Evolutionary conservation across 192 early-diverging fungal genomes (phyloP), one percentile per base, ranked within the genome.

Genomic region (Borealophlyctis nickersoniae): DNA sequence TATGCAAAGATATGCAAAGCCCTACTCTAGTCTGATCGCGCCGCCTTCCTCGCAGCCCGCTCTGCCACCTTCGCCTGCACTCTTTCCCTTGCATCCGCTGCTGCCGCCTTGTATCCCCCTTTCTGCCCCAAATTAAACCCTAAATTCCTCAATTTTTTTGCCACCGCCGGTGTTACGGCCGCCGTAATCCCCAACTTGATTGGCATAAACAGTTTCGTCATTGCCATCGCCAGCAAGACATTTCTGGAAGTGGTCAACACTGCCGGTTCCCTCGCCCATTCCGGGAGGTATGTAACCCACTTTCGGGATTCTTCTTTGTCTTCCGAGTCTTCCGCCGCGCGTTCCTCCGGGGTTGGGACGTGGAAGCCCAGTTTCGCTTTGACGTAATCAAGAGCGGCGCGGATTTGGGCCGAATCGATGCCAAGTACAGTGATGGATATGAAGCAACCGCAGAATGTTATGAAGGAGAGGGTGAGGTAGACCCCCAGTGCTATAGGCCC

Each of bases 161-260:
- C 76, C 22, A 81, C 72, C 4, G 54, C 29, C 24, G 80, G 80
- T 3, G 70, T 70, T 2, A 81, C 48, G 2, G 60, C 62, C 4
- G 70, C 74, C 3, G 75, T 73, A 7, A 82, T 61, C 11, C 52
- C 72, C 23, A 82, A 23, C 55, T 82, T 82, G 55, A 82, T 54
- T 2, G 80, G 80, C 14, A 77, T 11, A 56, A 82, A 82, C 48
- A 82, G 61, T 60, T 82, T 82, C n/a, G 76, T 78, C 80, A 82
- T 78, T 29, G 65, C 76, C 76, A 82, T 72, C 0, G 80, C 80
- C 3, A 82, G 67, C 52, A 82, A 49, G 1, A 78, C 64, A 52
- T 70, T 82, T 7, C 74, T 78, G 33, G 56, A 51, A 14, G 68
- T 36, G 19, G 56, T 62, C 28, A 68, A 36, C n/a, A 74, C 58